Conservation (phyloP, 2,329 filamentous ascomycete genomes). For the Geoglossum cookeanum region DNA sequence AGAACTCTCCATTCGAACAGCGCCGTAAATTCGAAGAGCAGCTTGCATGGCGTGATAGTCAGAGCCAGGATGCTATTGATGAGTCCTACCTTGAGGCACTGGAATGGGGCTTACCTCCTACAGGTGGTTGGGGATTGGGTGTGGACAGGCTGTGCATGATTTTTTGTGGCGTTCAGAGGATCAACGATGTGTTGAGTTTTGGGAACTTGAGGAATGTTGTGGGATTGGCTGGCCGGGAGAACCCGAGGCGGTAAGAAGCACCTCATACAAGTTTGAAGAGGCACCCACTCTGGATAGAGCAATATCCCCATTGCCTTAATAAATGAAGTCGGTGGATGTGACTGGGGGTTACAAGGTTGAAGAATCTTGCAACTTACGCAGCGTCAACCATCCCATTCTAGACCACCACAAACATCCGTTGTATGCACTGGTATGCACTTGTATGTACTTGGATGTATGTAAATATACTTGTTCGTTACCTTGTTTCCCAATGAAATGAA, state of each 20-base stretch:
- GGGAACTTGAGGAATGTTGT: slow-evolving; percentile 53
- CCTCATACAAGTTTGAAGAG: background rate
- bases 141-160: slow-evolving; percentile 85
- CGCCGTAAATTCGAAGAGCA: slow-evolving; percentile 59
- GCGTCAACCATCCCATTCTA: too few species aligned
- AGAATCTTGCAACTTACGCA: too few species aligned
- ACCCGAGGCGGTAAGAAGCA: background rate
- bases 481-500: too few species aligned
- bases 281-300: background rate
- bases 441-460: too few species aligned
- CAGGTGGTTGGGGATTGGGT: slow-evolving; percentile 90
- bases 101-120: slow-evolving; percentile 83
- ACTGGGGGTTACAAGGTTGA: too few species aligned
- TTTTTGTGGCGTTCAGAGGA: slow-evolving; percentile 57
- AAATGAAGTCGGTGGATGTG: too few species aligned
- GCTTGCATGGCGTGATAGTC: slow-evolving; percentile 21
- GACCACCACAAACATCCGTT: too few species aligned
- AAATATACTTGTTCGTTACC: too few species aligned
- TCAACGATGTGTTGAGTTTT: slow-evolving; percentile 75
- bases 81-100: slow-evolving; percentile 71
- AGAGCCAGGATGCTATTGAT: slow-evolving; percentile 31
- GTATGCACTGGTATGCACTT: too few species aligned
- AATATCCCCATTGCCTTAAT: background rate
- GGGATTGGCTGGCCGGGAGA: slow-evolving; percentile 8
- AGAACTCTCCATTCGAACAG: slow-evolving; percentile 82